Base-by-base conservation (phyloP, 1,139 yeast genomes). In the Yamadazyma atmosphaerica region DNA sequence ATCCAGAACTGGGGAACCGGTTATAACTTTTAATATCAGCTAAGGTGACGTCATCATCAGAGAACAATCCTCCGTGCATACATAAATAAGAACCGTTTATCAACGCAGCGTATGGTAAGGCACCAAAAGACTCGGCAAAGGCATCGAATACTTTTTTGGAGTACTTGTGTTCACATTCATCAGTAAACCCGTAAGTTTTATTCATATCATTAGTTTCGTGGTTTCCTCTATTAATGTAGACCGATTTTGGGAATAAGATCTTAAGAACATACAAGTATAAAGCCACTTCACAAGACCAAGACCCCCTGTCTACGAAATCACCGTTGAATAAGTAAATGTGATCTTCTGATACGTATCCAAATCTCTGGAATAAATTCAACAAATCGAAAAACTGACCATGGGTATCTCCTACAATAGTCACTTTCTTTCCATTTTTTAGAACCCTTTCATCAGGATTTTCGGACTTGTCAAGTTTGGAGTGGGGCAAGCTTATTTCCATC, bases 171-270 rank as follows among this genome's bases (percentile, higher is more conserved):
- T 87, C 92, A 68, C 96, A 88, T 61, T 92, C 99, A 52, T 95
- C 98, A 50, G 89, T 86, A 60, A 92, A 92, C 0, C 98, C 99
- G 56, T 94, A 92, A 22, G 94, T 88, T 59, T 86, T 86, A 68
- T 94, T 94, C 99, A 92, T 92, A 54, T 86, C 95, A 55, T 86
- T 86, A 1, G 98, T 89, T 63, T 94, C 98, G 61, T 92, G 99
- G 60, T 92, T 92, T 23, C 99, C 98, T 56, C 99, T 77, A 65
- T 92, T 92, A 47, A 92, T 61, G 61, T 67, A 89, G 37, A 92
- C 63, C 35, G 77, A 72, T 4, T 64, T 56, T n/a, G 99, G 99
- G 55, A 74, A 85, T 32, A 86, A 62, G 31, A 89, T 71, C 65
- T 92, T 92, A 61, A 87, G 75, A 11, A 84, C 77, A 60, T 87